Evolutionary conservation across 2,329 filamentous ascomycete genomes (phyloP), one percentile per base, ranked within the genome.

Genomic region (Beauveria caledonica): DNA sequence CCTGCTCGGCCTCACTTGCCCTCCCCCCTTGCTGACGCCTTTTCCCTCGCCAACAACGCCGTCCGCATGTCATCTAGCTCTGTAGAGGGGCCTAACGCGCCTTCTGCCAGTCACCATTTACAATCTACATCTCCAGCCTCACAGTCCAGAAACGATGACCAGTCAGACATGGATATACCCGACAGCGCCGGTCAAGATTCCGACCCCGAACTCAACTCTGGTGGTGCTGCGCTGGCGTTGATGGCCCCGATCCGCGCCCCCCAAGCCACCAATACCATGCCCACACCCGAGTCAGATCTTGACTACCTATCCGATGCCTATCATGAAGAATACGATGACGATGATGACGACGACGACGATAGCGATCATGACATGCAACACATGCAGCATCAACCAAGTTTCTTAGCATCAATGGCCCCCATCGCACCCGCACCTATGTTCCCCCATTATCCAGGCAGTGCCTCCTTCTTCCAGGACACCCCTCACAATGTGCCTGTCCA

Each of bases 131-230:
- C 3, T 9, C 42, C 15, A 21, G 21, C 40, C 3, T 42, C 42
- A 3, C 42, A 33, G 1, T 44, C 42, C 5, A 21, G 21, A 48
- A 40, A 61, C 45, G 62, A 62, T 63, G 63, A 67, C 59, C 67
- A 67, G 57, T 49, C 62, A 45, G 63, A 64, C 46, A 61, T 68
- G 40, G 53, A 63, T 33, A 44, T 55, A 44, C 39, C 39, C 33
- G 48, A 58, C 21, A 54, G 27, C 15, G 60, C 48, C 33, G 29
- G 5, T 15, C 36, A 40, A 39, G 58, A 45, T 3, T 54, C 50
- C 6, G 58, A 66, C 52, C 49, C 64, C 15, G 62, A 64, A 21
- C 60, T 64, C 33, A 42, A 23, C 8, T 9, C 33, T 59, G 56
- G 58, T 29, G 61, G 55, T 48, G 61, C 53, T 55, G 25, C 53